A percentile compares a stretch with the other conserved stretches of the same genome.
Evolutionary conservation across 1,284 basidiomycete genomes (phyloP).

Genomic region (Salmacisia buchloeana): DNA sequence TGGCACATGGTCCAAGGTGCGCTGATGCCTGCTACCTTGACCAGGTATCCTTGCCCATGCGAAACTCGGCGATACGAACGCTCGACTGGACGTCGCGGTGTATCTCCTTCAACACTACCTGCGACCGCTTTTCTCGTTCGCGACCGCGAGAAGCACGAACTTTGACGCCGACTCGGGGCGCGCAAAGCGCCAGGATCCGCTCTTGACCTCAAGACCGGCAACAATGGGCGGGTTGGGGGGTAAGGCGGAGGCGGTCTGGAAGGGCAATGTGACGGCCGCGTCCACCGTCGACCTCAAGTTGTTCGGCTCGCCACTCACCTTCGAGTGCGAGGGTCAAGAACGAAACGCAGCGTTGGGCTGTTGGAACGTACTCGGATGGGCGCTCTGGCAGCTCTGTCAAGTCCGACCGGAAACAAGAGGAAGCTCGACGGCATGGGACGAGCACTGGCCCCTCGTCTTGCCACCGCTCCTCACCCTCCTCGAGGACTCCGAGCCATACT

Average conservation of each 20-base stretch:
- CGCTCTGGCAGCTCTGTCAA: not conserved
- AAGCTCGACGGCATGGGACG: not conserved
- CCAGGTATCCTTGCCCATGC: too few relatives aligned
- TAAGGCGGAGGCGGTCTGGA: not conserved
- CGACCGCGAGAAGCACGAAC: not conserved
- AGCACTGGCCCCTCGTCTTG: not conserved
- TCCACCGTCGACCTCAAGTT: not conserved
- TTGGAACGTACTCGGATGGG: not conserved
- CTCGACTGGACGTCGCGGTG: not conserved
- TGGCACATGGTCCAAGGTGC: too few relatives aligned
- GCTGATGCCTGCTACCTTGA: too few relatives aligned
- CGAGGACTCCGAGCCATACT: conserved; percentile 2
- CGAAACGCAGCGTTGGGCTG: not conserved
- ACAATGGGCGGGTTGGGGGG: not conserved
- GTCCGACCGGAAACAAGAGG: not conserved
- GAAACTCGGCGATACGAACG: too few relatives aligned
- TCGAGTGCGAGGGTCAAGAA: not conserved
- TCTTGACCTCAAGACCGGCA: not conserved
- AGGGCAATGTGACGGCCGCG: too few relatives aligned
- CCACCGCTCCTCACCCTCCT: not conserved
- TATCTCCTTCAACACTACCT: not conserved
- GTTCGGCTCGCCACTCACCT: not conserved
- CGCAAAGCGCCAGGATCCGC: not conserved
- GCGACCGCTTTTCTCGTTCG: not conserved
- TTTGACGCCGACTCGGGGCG: not conserved